A percentile compares a stretch with the other conserved stretches of the same genome.
phyloP scores from a whole-genome alignment of 306 rosid species.

The Cicer yamashitae region DNA sequence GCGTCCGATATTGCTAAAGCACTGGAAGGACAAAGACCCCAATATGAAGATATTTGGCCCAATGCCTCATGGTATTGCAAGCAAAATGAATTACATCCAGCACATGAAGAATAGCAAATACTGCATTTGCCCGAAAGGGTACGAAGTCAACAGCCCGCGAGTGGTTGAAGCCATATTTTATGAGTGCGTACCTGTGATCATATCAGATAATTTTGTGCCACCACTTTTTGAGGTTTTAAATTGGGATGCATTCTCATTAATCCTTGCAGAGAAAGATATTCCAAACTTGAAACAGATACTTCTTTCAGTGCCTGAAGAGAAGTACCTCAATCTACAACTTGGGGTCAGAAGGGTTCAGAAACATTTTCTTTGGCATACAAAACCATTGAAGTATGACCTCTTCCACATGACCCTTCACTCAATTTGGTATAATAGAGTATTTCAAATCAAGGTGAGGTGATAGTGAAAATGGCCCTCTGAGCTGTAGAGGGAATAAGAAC shows the following conservation, averaged over 20 bases:
- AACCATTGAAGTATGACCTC: slow-evolving; percentile 83
- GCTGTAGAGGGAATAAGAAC: slow-evolving; percentile 27
- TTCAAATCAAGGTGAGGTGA: slow-evolving; percentile 70
- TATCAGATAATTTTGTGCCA: slow-evolving; percentile 96
- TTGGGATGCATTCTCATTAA: slow-evolving; percentile 86
- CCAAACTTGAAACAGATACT: slow-evolving; percentile 76
- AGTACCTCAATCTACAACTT: slow-evolving; percentile 78
- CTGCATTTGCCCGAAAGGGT: slow-evolving; percentile 96
- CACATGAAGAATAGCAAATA: slow-evolving; percentile 91
- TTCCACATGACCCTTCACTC: slow-evolving; percentile 98
- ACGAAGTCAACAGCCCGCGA: slow-evolving; percentile 92
- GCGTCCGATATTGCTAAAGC: slow-evolving; percentile 69
- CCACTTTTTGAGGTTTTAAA: slow-evolving; percentile 89
- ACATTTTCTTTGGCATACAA: slow-evolving; percentile 90
- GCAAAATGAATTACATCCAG: slow-evolving; percentile 86
- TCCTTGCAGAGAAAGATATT: slow-evolving; percentile 84
- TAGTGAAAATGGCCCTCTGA: slow-evolving; percentile 19
- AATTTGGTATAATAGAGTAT: slow-evolving; percentile 89
- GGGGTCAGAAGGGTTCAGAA: slow-evolving; percentile 83
- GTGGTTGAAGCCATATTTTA: slow-evolving; percentile 88
- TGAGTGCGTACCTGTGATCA: slow-evolving; percentile 95
- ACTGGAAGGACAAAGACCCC: slow-evolving; percentile 89
- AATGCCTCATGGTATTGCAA: slow-evolving; percentile 80
- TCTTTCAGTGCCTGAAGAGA: slow-evolving; percentile 68
- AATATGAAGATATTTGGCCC: slow-evolving; percentile 82